Evolutionary conservation across 2,329 filamentous ascomycete genomes (phyloP).

Genomic region (Fusarium tricinctum): DNA sequence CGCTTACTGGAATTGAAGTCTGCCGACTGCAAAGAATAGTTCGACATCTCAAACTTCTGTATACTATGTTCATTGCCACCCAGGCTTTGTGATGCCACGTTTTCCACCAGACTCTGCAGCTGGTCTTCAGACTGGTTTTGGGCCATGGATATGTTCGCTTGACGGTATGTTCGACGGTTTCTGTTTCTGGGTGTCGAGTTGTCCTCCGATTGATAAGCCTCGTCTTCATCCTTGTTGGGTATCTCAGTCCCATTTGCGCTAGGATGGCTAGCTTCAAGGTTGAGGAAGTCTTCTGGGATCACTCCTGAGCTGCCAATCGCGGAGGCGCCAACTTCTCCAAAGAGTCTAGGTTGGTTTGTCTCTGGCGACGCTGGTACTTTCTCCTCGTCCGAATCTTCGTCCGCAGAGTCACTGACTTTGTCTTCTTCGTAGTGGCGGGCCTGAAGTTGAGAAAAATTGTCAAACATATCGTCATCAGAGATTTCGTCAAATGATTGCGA

Average conservation of each 20-base stretch:
- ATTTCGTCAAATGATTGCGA: slow-evolving; percentile 72
- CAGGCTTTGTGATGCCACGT: slow-evolving; percentile 69
- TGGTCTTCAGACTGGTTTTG: slow-evolving; percentile 63
- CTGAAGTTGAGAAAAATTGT: slow-evolving; percentile 71
- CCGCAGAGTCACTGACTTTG: slow-evolving; percentile 59
- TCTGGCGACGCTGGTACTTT: slow-evolving; percentile 76
- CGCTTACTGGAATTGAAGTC: slow-evolving; percentile 68
- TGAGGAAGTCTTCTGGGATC: slow-evolving; percentile 63
- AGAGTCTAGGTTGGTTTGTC: slow-evolving; percentile 60
- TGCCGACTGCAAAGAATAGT: slow-evolving; percentile 46
- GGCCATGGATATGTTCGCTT: slow-evolving; percentile 56
- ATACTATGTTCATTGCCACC: slow-evolving; percentile 60
- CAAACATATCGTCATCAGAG: slow-evolving; percentile 71
- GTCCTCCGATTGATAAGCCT: slow-evolving; percentile 62
- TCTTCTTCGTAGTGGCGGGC: slow-evolving; percentile 54
- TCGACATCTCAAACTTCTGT: slow-evolving; percentile 38
- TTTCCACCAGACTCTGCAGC: slow-evolving; percentile 65
- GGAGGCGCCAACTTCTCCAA: slow-evolving; percentile 69
- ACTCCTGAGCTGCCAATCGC: slow-evolving; percentile 67
- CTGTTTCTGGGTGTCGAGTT: slow-evolving; percentile 50
- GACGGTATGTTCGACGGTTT: slow-evolving; percentile 43
- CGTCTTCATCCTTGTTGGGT: slow-evolving; percentile 60
- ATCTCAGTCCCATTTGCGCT: slow-evolving; percentile 59
- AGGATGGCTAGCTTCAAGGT: slow-evolving; percentile 61
- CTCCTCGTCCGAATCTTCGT: slow-evolving; percentile 84